These are phyloP conservation scores for Globisporangium cystogenes DNA, from an alignment of 352 stramenopile species.

Conservation along the genomic window DNA sequence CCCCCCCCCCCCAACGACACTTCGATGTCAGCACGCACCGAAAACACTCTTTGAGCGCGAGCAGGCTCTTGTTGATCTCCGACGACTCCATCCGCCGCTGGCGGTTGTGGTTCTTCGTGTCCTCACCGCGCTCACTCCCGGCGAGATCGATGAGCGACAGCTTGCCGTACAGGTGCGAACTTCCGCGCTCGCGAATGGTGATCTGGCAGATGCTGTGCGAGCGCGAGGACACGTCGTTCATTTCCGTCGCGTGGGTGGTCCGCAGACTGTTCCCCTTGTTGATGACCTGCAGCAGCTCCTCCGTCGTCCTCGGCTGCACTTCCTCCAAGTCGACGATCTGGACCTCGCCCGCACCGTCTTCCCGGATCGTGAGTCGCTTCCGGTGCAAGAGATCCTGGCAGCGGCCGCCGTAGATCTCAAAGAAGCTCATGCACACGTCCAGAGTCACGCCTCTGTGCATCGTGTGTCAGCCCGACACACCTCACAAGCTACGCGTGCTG, in stretches of 20 bases:
- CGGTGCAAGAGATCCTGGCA: constrained; percentile 93
- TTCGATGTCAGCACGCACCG: constrained; percentile 28
- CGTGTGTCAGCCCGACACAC: no score
- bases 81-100: constrained; percentile 94
- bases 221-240: constrained; percentile 94
- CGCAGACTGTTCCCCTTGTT: constrained; percentile 89
- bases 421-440: constrained; percentile 91
- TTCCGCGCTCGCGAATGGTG: constrained; percentile 55
- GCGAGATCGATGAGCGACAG: constrained; percentile 96
- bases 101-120: constrained; percentile 92
- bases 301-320: constrained; percentile 79
- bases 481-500: no score
- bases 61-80: constrained; percentile 97
- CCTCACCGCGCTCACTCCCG: constrained; percentile 93
- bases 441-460: constrained; percentile 48
- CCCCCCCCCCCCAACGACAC: no score
- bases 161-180: constrained; percentile 68
- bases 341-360: constrained; percentile 93
- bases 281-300: constrained; percentile 92
- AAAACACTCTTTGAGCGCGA: constrained; percentile 97
- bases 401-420: constrained; percentile 97
- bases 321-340: constrained; percentile 95
- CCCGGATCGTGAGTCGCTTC: constrained; percentile 89
- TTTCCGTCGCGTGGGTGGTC: constrained; percentile 95
- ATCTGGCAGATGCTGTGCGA: constrained; percentile 97